Evolutionary conservation across 2,329 filamentous ascomycete species (phyloP).

Genomic region (Neofusicoccum ribis): DNA sequence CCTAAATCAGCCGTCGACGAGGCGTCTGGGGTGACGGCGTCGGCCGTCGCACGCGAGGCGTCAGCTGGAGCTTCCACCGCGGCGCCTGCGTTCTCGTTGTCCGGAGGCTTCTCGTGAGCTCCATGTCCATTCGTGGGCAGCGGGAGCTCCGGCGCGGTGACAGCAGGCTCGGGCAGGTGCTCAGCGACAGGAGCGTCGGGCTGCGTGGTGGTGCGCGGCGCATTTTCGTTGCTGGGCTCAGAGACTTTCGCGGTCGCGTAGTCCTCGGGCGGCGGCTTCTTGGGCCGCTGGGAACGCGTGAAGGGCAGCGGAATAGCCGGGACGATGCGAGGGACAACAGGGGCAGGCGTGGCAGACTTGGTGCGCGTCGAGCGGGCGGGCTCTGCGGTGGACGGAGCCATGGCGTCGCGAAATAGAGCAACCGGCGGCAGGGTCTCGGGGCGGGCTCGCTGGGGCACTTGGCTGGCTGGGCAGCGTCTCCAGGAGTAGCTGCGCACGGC

Average conservation of each 20-base stretch:
- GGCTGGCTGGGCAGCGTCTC: conserved; percentile 34
- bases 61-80: not conserved
- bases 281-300: conserved; percentile 25
- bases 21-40: not conserved
- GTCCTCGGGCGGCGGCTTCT: not conserved
- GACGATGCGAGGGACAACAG: conserved; percentile 33
- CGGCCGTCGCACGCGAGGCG: not conserved
- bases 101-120: not conserved
- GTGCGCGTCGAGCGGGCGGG: conserved; percentile 27
- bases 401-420: conserved; percentile 22
- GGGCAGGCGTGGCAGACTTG: conserved; percentile 28
- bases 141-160: not conserved
- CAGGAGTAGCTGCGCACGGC: conserved; percentile 40
- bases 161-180: not conserved
- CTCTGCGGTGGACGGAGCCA: conserved; percentile 32
- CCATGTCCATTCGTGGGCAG: not conserved
- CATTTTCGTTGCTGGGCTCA: not conserved
- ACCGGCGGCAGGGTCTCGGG: not conserved
- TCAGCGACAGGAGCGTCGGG: not conserved
- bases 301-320: conserved; percentile 40
- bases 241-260: not conserved
- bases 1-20: not conserved
- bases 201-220: not conserved
- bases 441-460: too few relatives aligned
- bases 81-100: not conserved